Base-by-base conservation (phyloP, 331 rosid genomes). In the Malus hybrid region DNA sequence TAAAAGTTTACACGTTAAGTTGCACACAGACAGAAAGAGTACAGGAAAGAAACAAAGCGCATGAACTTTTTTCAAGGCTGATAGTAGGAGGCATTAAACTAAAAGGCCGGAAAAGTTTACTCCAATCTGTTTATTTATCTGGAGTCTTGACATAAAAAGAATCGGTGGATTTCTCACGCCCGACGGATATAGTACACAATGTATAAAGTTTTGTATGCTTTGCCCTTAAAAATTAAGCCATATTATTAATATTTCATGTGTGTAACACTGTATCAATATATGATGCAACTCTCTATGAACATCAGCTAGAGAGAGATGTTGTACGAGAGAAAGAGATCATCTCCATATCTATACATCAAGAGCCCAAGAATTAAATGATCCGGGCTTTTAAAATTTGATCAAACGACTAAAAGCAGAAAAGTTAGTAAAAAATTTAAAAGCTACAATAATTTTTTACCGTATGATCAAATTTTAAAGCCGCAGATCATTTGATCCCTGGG, bases 31-130 rank as follows among this genome's bases (percentile, higher is more conserved):
- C 4, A 48, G 55, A 48, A 13, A 73, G 80, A 75, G 76, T 73
- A 72, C 48, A 76, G 88, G 88, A 80, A 77, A 82, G 44, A 36
- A 50, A 50, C 89, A 88, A 88, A 84, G 88, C 74, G 83, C 79
- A 83, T 69, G 76, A 71, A 87, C 88, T 83, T 90, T 93, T 89
- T 64, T 78, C 77, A 69, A 81, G 29, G 73, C 77, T 69, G 65
- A 56, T 2, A 50, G n/a, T 16, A 50, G 56, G 66, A 50, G 64
- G 33, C 48, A 66, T 60, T 28, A 33, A 65, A 50, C 73, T 63
- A 15, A 57, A 71, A 42, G 69, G 72, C 12, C 31, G 24, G 56
- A 16, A 50, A 15, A 50, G n/a, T 50, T 50, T 16, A 50, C n/a
- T 50, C 56, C 56, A 50, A 10, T 50, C 56, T 24, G 29, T 60